Percentiles rank a stretch among this genome's conserved stretches.
phyloP scores from a whole-genome alignment of 2,329 filamentous ascomycete genomes.

The Pestalotiopsis sp. region DNA sequence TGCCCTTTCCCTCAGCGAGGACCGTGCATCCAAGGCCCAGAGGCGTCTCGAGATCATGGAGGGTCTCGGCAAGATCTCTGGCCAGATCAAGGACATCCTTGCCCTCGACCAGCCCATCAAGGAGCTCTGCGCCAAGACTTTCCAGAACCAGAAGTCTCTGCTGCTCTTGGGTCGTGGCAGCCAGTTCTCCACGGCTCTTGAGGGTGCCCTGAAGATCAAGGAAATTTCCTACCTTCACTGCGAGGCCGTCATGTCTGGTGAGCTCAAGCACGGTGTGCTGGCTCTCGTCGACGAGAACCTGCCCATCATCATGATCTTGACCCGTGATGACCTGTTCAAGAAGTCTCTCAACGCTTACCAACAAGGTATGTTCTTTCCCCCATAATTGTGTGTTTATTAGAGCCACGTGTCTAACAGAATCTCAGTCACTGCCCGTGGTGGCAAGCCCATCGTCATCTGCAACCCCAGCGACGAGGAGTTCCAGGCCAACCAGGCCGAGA shows the following conservation, averaged over 20 bases:
- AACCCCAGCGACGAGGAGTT: constrained; percentile 90
- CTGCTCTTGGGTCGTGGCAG: constrained; percentile 91
- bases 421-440: constrained; percentile 87
- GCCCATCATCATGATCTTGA: constrained; percentile 99
- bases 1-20: constrained; percentile 91
- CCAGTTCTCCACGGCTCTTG: constrained; percentile 95
- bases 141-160: constrained; percentile 97
- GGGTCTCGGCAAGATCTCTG: constrained; percentile 82
- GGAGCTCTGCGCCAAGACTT: constrained; percentile 84
- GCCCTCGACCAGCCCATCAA: constrained; percentile 94
- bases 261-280: constrained; percentile 98
- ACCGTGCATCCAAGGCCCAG: constrained; percentile 91
- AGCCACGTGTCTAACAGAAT: constrained; percentile 23
- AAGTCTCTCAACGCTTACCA: constrained; percentile 99
- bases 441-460: constrained; percentile 98
- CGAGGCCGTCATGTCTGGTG: constrained; percentile 99
- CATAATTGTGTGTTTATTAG: background rate
- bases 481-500: constrained; percentile 83
- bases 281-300: constrained; percentile 97
- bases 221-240: constrained; percentile 99
- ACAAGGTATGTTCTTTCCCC: constrained; percentile 65
- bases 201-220: constrained; percentile 99
- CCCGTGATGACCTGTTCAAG: constrained; percentile 91
- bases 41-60: constrained; percentile 96
- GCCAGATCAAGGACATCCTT: constrained; percentile 89